Percentiles rank a stretch among this genome's conserved stretches.
phyloP scores from a whole-genome alignment of 768 basidiomycete genomes.

The Baorangia bicolor region DNA sequence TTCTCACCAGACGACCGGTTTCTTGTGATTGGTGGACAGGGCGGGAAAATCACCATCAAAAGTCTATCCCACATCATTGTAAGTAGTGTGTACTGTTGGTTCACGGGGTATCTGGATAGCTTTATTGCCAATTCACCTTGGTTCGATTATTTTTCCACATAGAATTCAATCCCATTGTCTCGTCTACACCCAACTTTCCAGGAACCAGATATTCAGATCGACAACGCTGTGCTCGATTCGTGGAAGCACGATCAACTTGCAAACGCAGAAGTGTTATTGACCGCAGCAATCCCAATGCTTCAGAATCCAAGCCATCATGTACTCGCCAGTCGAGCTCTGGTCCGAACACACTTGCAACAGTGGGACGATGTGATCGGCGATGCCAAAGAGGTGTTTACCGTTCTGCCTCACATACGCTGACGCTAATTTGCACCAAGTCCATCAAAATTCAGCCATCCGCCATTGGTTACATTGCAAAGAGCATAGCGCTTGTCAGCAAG shows the following conservation, averaged over 20 bases:
- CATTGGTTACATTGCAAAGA: slow-evolving; percentile 4
- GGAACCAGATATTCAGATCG: not conserved
- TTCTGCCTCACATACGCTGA: not conserved
- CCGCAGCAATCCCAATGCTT: no score
- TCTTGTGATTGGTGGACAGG: not conserved
- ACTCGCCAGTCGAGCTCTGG: no score
- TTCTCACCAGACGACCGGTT: not conserved
- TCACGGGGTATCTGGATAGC: not conserved
- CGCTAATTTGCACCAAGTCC: not conserved
- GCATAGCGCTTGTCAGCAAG: not conserved
- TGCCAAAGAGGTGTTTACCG: not conserved
- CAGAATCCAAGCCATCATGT: no score
- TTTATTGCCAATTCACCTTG: not conserved
- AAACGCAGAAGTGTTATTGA: not conserved
- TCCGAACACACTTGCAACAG: not conserved
- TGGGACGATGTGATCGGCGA: not conserved
- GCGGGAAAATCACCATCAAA: not conserved
- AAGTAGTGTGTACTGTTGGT: not conserved
- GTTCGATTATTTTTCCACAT: not conserved
- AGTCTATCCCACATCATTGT: not conserved
- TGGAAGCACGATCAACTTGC: not conserved
- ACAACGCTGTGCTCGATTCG: not conserved
- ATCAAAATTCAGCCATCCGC: not conserved
- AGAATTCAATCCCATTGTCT: not conserved
- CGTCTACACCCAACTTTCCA: not conserved